Conservation (phyloP, 495 filamentous ascomycete species). For the Penicillium coprophilum region DNA sequence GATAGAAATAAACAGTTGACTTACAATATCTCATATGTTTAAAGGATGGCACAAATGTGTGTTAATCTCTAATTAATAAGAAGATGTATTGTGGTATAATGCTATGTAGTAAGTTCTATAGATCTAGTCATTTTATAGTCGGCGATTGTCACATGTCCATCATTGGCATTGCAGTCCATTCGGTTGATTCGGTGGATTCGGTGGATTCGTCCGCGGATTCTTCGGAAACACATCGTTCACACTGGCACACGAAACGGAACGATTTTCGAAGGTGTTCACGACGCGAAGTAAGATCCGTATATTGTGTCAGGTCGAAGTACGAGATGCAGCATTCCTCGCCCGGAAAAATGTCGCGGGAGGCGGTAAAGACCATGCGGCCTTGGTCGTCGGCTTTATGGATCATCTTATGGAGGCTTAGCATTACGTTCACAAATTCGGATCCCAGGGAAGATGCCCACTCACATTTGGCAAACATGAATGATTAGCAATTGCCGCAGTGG, state of each 20-base stretch:
- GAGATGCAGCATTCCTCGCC: conserved; percentile 46
- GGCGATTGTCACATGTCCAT: conserved; percentile 13
- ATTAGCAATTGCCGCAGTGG: conserved; percentile 39
- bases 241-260: conserved; percentile 38
- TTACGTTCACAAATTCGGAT: not conserved
- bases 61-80: not conserved
- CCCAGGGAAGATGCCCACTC: conserved; percentile 6
- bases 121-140: conserved; percentile 11
- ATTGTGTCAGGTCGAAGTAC: conserved; percentile 38
- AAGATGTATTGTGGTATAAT: conserved; percentile 1
- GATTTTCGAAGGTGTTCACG: conserved; percentile 32
- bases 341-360: conserved; percentile 32
- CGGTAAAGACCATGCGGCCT: conserved; percentile 41
- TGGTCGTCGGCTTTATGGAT: conserved; percentile 37
- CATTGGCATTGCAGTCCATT: conserved; percentile 22
- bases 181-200: conserved; percentile 4
- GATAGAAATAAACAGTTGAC: not conserved
- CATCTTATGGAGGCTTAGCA: conserved; percentile 25
- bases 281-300: conserved; percentile 24
- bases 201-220: conserved; percentile 14
- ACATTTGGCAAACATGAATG: conserved; percentile 45
- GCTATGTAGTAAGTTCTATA: conserved; percentile 2
- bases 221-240: conserved; percentile 34
- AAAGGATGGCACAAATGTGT: not conserved
- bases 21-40: not conserved